Base-by-base conservation (phyloP, 345 rosid genomes). In the Pugionium cornutum region DNA sequence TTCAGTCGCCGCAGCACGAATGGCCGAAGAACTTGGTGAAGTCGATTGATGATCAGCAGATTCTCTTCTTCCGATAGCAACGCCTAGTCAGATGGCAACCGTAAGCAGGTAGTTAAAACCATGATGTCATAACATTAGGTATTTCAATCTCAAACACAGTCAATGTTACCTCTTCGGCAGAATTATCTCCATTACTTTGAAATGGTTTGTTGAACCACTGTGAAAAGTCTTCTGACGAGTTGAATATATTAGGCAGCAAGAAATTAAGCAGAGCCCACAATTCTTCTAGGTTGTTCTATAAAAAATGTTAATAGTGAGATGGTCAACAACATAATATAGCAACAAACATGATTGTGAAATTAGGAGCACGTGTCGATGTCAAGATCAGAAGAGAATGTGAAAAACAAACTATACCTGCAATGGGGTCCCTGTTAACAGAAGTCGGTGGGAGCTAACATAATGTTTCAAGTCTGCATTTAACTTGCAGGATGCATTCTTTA, bases 171-270 rank as follows among this genome's bases (percentile, higher is more conserved):
- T 86, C 83, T 57, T 91, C 98, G 4, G 89, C 82, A 72, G 96
- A 83, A 80, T 47, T 85, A 76, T 91, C 98, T 62, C 91, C 92
- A 76, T 77, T 91, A 66, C 96, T 76, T 84, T 88, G 79, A 77
- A 91, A 88, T 62, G 98, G 96, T 76, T 91, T 91, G 83, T 88
- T 91, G 81, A 91, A 91, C 98, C 98, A 91, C 69, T 91, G 98
- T 75, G 96, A 89, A 75, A 91, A 91, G 70, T 88, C 98, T 68
- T 91, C 98, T 3, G 98, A 85, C 47, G 98, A 86, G 76, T 88
- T 91, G 76, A 91, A 91, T 71, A 91, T 88, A 75, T 89, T 86
- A 28, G 98, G 98, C 82, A 91, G 74, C 75, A 91, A 80, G 82
- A 91, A 91, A 79, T 88, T 88, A 18, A 91, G 92, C 45, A 91